These are phyloP conservation scores for Nicotiana knightiana DNA, from an alignment of 257 asterid species.

Conservation along the genomic window DNA sequence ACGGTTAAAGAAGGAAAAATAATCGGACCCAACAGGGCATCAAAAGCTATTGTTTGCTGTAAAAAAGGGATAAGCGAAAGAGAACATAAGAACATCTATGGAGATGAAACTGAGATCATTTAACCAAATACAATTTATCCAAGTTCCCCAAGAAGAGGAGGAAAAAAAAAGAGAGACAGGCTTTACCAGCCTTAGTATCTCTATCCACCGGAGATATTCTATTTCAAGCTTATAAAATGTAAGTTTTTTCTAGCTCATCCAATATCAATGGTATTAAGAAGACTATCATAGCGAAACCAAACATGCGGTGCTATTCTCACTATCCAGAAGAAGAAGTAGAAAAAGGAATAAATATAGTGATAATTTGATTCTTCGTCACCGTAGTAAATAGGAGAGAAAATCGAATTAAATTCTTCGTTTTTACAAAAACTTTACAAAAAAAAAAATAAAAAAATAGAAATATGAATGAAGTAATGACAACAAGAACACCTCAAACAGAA, in stretches of 20 bases:
- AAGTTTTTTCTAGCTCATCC: not conserved
- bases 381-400: too few relatives aligned
- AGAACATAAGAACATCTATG: not conserved
- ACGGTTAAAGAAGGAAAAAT: not conserved
- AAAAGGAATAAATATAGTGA: too few relatives aligned
- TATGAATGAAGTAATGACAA: not conserved
- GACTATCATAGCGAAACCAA: not conserved
- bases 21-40: not conserved
- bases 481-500: not conserved
- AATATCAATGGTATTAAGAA: not conserved
- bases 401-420: too few relatives aligned
- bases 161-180: not conserved
- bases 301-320: not conserved
- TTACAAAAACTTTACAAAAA: too few relatives aligned
- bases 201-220: not conserved
- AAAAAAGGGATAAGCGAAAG: not conserved
- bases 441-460: too few relatives aligned
- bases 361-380: too few relatives aligned
- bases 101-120: slow-evolving; percentile 1
- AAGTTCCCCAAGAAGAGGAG: not conserved
- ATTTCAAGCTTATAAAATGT: not conserved
- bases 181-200: slow-evolving; percentile 4
- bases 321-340: not conserved
- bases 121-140: not conserved
- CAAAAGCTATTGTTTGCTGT: not conserved